Base-by-base conservation (phyloP, 352 stramenopile genomes). In the Vaucheria bursata region DNA sequence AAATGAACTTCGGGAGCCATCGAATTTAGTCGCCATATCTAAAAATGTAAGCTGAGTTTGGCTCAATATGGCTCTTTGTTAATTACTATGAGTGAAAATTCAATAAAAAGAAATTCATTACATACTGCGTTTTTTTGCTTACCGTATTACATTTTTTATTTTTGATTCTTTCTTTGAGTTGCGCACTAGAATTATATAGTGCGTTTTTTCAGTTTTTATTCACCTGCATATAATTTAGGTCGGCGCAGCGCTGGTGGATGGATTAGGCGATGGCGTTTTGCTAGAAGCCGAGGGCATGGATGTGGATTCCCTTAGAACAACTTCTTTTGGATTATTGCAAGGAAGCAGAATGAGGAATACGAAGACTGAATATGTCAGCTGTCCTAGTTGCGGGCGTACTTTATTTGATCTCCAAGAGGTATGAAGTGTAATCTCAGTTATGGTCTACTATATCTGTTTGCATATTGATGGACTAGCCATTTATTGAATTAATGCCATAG, bases 301-400 rank as follows among this genome's bases (percentile, higher is more conserved):
- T 59, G 77, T 91, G 36, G 87, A 90, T 59, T 87, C 89, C 76
- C 65, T 92, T 6, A 84, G 89, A n/a, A 84, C 81, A 45, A 88
- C 87, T 34, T 89, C 84, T 31, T 94, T 93, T 77, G 86, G 79
- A 65, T 80, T 92, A 12, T 79, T 94, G 34, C 80, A 85, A 70
- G 90, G 89, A 80, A 88, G 84, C 72, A 88, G 89, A 39, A 93
- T 93, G 88, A 80, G 90, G 40, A 92, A 88, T 80, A 91, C 86
- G 32, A 94, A 94, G 80, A 93, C 90, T 8, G 90, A 94, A 82
- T 94, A 92, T 71, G 88, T 94, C 0, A 92, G 88, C 4, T 94
- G 90, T 81, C 90, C 90, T 36, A 91, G 87, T 32, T 94, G 90
- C 81, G 90, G 90, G 68, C 82, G 90, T 74, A 94, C 90, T 7